Evolutionary conservation across 2,329 filamentous ascomycete genomes (phyloP).

Genomic region (Herpotrichia juniperi): DNA sequence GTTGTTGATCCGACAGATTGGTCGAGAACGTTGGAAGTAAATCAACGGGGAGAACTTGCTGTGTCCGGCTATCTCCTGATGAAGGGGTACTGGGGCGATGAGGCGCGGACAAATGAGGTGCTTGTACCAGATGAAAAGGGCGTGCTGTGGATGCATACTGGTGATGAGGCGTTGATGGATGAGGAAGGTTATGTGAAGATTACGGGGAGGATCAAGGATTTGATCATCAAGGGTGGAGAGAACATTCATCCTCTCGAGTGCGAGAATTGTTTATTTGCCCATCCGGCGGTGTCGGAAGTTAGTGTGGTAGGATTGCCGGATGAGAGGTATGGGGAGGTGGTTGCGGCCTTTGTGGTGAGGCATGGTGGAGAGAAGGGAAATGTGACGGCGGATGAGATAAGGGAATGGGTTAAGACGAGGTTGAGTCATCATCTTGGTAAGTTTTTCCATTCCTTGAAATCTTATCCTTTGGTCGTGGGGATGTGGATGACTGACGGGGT

Average conservation of each 20-base stretch:
- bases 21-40: slow-evolving; percentile 64
- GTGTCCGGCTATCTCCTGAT: slow-evolving; percentile 86
- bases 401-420: slow-evolving; percentile 72
- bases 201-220: slow-evolving; percentile 89
- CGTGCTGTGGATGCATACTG: slow-evolving; percentile 84
- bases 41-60: slow-evolving; percentile 78
- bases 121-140: slow-evolving; percentile 62
- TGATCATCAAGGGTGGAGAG: slow-evolving; percentile 94
- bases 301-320: slow-evolving; percentile 86
- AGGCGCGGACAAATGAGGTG: slow-evolving; percentile 70
- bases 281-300: slow-evolving; percentile 73
- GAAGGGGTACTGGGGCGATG: slow-evolving; percentile 88
- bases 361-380: slow-evolving; percentile 35
- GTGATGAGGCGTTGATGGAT: slow-evolving; percentile 90
- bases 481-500: slow-evolving; percentile 6
- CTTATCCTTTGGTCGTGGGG: background rate
- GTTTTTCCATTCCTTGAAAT: slow-evolving; percentile 22
- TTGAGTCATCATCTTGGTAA: slow-evolving; percentile 73
- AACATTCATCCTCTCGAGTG: slow-evolving; percentile 95
- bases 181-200: slow-evolving; percentile 83
- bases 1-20: slow-evolving; percentile 74
- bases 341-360: slow-evolving; percentile 80
- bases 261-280: slow-evolving; percentile 82
- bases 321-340: slow-evolving; percentile 81
- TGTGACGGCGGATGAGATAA: slow-evolving; percentile 65